Evolutionary conservation across 2,329 filamentous ascomycete genomes (phyloP).

Genomic region (Xylariaceae sp.): DNA sequence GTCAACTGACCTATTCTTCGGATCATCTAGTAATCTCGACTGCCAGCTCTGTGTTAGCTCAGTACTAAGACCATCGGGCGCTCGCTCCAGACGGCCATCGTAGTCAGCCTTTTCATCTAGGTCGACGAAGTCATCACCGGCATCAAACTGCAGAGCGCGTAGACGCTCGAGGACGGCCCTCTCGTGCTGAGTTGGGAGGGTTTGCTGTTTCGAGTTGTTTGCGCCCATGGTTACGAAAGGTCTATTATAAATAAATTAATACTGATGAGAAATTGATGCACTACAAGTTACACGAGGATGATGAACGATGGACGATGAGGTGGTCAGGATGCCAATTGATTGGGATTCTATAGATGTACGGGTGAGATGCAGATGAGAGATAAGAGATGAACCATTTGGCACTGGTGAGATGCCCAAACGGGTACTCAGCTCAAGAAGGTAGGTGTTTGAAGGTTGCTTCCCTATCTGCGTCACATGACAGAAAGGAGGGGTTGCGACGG

Average conservation of each 20-base stretch:
- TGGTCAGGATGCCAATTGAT: no score
- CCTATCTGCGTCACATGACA: no score
- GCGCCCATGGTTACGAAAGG: conserved; percentile 39
- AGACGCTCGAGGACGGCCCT: conserved; percentile 46
- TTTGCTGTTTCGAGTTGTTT: conserved; percentile 40
- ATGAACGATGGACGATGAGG: no score
- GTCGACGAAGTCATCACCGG: conserved; percentile 49
- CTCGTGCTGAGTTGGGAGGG: conserved; percentile 33
- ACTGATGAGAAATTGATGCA: no score
- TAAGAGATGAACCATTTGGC: no score
- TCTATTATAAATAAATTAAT: background rate
- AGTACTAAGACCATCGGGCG: conserved; percentile 49
- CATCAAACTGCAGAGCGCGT: conserved; percentile 40
- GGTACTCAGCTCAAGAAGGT: no score
- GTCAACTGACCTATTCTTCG: conserved; percentile 57
- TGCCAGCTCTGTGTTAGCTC: conserved; percentile 57
- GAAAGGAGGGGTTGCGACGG: no score
- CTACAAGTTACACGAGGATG: no score
- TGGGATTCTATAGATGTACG: no score
- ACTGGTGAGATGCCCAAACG: no score
- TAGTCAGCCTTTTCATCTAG: conserved; percentile 42
- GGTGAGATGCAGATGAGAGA: no score
- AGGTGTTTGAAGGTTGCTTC: no score
- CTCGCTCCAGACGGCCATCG: conserved; percentile 21
- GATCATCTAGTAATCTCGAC: conserved; percentile 58